Conservation (phyloP, 768 basidiomycete species). For the Tulasnella sp. region DNA sequence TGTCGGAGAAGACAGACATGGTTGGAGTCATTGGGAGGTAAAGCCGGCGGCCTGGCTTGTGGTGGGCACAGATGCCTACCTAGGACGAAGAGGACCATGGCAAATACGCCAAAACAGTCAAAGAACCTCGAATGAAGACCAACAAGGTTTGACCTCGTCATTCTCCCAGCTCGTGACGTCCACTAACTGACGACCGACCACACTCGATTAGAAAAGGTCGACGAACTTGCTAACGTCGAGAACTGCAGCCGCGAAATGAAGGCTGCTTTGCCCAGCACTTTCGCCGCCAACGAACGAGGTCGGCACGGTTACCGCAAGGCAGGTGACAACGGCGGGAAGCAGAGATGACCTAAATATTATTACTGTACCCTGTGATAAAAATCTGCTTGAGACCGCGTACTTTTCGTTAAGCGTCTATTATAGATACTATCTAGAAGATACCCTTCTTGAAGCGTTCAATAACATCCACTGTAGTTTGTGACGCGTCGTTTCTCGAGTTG, state of each 20-base stretch:
- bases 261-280: not conserved
- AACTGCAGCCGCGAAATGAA: constrained; percentile 41
- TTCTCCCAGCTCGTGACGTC: constrained; percentile 8
- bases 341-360: not conserved
- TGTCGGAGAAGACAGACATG: not conserved
- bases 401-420: too few relatives aligned
- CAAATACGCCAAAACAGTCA: constrained; percentile 33
- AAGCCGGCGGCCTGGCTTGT: too few relatives aligned
- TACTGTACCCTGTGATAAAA: too few relatives aligned
- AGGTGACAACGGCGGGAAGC: constrained; percentile 14
- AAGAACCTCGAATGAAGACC: constrained; percentile 82
- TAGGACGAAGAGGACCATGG: constrained; percentile 27
- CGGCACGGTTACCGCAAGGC: constrained; percentile 12
- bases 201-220: constrained; percentile 60
- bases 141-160: constrained; percentile 55
- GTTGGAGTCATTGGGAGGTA: too few relatives aligned
- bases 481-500: too few relatives aligned
- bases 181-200: not conserved
- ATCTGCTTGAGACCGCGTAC: too few relatives aligned
- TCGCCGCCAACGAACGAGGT: not conserved
- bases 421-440: too few relatives aligned
- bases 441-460: too few relatives aligned
- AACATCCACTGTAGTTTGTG: too few relatives aligned
- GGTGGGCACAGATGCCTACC: too few relatives aligned
- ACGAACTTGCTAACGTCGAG: constrained; percentile 89